These are phyloP conservation scores for Noccaea caerulescens DNA, from an alignment of 345 rosid genomes.

Conservation along the genomic window DNA sequence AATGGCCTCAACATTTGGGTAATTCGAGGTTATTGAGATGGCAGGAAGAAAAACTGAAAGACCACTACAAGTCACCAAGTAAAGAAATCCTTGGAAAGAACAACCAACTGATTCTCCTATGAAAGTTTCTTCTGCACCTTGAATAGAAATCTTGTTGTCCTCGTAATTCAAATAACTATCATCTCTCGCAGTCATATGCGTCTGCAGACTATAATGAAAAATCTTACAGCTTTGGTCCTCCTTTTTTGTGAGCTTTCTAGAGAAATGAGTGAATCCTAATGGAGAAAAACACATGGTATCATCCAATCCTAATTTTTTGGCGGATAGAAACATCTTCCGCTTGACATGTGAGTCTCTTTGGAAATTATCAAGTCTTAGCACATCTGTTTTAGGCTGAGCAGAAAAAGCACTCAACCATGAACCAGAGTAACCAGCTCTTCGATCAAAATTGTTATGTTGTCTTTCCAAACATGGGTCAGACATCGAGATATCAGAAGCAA, in stretches of 20 bases:
- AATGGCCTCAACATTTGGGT: conserved; percentile 58
- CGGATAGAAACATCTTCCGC: conserved; percentile 66
- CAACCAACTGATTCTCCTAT: conserved; percentile 82
- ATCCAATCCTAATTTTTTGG: conserved; percentile 58
- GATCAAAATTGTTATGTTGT: conserved; percentile 42
- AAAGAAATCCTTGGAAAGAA: conserved; percentile 79
- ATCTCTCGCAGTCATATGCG: conserved; percentile 52
- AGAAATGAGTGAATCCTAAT: conserved; percentile 77
- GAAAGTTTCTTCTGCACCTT: conserved; percentile 53
- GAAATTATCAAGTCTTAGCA: conserved; percentile 43
- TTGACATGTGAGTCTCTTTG: conserved; percentile 47
- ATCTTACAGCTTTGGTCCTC: conserved; percentile 49
- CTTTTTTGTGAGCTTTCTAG: conserved; percentile 50
- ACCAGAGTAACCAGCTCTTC: conserved; percentile 45
- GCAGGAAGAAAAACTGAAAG: conserved; percentile 91
- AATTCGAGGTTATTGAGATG: conserved; percentile 60
- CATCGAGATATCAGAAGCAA: conserved; percentile 32
- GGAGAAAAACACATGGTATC: conserved; percentile 79
- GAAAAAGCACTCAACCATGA: conserved; percentile 58
- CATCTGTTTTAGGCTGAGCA: conserved; percentile 48
- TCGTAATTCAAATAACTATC: conserved; percentile 57
- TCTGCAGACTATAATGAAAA: conserved; percentile 62
- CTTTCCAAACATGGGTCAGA: conserved; percentile 42
- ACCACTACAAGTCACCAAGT: conserved; percentile 79
- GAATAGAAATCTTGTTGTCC: conserved; percentile 37